Evolutionary conservation across 1,284 basidiomycete genomes (phyloP), one percentile per base, ranked within the genome.

Genomic region (Stygiomarasmius scandens): DNA sequence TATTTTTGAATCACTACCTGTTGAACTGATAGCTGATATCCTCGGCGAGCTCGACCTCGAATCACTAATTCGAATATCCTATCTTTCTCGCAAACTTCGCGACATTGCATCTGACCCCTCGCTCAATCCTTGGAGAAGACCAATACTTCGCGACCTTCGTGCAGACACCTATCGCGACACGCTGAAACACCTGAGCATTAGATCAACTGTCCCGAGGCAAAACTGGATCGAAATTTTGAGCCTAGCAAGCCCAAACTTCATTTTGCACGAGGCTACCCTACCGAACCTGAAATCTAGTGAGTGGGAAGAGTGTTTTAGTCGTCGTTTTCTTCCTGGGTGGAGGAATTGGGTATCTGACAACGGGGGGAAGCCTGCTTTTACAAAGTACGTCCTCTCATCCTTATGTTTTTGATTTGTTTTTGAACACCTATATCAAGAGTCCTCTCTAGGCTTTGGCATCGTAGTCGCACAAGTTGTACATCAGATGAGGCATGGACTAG

Each of bases 401-500:
- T 44, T 51, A 32, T 34, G 41, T 52, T 45, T 43, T 25, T 49
- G 3, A 25, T 16, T 48, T 20, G 8, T 22, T 50, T 38, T 36
- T 52, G 56, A 55, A 47, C 25, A 54, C 36, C 49, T 49, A 22
- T 48, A 53, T 59, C 32, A 53, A 90, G 89, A 65, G 67, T 82
- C 25, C 70, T 91, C 54, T 75, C 81, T 64, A 77, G 87, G 25
- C 74, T 85, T 32, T 86, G 81, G 79, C 89, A 91, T 68, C 82
- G 89, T 51, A 81, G 77, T 65, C 76, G 74, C 32, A 83, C 84
- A 2, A 77, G 79, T 22, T 92, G 90, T 66, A 90, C 89, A n/a
- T 70, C 81, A 5, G 88, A 90, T 62, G 90, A 92, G 71, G 76
- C 88, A 22, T 92, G 90, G 90, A 92, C 89, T 47, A 90, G 85